Evolutionary conservation across 192 early-diverging fungal species (phyloP), one percentile per base, ranked within the genome.

Genomic region (Coemansia sp.): DNA sequence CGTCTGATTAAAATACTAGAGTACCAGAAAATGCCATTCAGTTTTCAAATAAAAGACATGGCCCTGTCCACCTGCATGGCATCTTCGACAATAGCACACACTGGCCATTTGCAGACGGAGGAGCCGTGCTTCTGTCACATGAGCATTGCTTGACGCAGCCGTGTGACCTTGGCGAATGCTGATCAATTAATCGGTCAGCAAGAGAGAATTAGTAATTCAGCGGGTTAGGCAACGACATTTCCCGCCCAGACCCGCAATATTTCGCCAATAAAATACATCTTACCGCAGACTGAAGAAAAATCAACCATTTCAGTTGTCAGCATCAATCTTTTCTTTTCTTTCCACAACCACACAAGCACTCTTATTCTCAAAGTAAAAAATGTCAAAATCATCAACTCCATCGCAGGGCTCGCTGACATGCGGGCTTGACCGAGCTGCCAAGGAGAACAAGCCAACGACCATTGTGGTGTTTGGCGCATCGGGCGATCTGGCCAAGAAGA

Each of bases 401-500:
- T 31, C 54, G 11, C 84, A 86, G 58, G 90, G 91, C 76, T 74
- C 81, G 23, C 67, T 81, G 46, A 73, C 64, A 57, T 56, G 78
- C 36, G 67, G 78, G 24, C 73, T 81, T 46, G 73, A 75, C 40
- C 66, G 64, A 25, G 78, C 78, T 10, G 78, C 78, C 23, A 68
- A 60, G 63, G 68, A 81, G 59, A 70, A 81, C 51, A 69, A 72
- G 66, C 73, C 74, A 24, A 82, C 79, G 20, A 82, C 79, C 49
- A 76, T 84, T 57, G 76, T 78, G 85, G 91, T 94, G 6, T 86
- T 94, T 59, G 93, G 93, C 36, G 93, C 93, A 28, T 92, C 90
- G n/a, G 96, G 96, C 51, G 96, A 98, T 72, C 87, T 98, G 47
- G 96, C 96, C 31, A 97, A 93, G 84, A 98, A 98, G 59, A 98